Evolutionary conservation across 2,329 filamentous ascomycete genomes (phyloP).

Genomic region (Thermothelomyces thermophilus): DNA sequence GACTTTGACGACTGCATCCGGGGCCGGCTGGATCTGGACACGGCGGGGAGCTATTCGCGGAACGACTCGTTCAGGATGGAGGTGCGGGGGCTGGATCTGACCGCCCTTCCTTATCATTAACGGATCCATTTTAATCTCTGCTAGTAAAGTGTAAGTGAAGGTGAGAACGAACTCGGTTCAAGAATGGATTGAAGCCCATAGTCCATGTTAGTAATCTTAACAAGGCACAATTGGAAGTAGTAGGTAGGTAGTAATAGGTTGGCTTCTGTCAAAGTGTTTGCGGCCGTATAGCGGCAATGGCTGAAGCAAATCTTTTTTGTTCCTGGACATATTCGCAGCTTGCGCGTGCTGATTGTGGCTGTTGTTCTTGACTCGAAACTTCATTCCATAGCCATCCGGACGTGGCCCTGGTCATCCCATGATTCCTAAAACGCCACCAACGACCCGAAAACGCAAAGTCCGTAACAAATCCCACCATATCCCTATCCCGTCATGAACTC

Average conservation of each 20-base stretch:
- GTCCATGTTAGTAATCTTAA: no score
- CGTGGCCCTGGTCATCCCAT: no score
- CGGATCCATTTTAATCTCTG: no score
- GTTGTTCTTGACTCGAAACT: neutral
- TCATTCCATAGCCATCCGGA: neutral
- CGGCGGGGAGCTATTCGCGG: constrained; percentile 75
- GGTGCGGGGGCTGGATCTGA: constrained; percentile 52
- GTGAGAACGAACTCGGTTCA: no score
- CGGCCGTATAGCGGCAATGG: no score
- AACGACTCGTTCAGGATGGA: constrained; percentile 57
- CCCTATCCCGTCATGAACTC: neutral
- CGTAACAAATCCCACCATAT: neutral
- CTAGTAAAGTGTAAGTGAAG: no score
- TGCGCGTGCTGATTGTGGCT: neutral
- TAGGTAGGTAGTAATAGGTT: no score
- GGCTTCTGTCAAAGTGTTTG: no score
- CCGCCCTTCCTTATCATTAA: constrained; percentile 48
- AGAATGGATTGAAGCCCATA: no score
- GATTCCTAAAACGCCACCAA: neutral
- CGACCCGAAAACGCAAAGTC: neutral
- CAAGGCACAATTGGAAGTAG: no score
- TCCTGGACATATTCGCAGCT: neutral
- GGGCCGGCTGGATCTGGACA: constrained; percentile 75
- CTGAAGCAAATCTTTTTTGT: neutral
- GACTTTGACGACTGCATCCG: constrained; percentile 85